phyloP scores from a whole-genome alignment of 768 basidiomycete species.

The Lepiota venenata region DNA sequence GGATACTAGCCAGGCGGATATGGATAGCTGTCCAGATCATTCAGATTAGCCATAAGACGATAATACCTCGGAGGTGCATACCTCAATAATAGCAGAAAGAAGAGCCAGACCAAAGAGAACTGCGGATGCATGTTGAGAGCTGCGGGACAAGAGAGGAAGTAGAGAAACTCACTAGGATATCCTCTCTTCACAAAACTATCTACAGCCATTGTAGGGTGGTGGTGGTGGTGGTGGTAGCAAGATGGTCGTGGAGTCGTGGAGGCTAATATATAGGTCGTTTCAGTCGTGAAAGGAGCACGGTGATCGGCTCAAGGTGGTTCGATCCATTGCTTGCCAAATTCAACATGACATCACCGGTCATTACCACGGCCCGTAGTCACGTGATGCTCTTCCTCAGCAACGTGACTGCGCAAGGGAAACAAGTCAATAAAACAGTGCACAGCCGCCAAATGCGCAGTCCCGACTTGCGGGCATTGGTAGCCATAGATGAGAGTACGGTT shows the following conservation, averaged over 20 bases:
- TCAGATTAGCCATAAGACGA: background rate
- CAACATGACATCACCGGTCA: conserved; percentile 8
- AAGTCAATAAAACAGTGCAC: no score
- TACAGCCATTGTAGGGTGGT: conserved; percentile 8
- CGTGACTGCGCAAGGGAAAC: background rate
- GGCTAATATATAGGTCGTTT: conserved; percentile 5
- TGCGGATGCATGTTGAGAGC: background rate
- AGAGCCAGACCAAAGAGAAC: conserved; percentile 4
- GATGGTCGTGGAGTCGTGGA: background rate
- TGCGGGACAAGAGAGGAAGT: background rate
- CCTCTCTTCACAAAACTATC: conserved; percentile 6
- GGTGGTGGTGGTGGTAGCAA: no score
- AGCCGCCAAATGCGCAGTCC: no score
- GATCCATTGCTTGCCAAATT: background rate
- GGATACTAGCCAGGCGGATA: conserved; percentile 70
- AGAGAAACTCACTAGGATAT: conserved; percentile 11
- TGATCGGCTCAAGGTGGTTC: background rate
- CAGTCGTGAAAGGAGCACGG: conserved; percentile 9
- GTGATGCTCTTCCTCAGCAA: no score
- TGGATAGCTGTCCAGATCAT: conserved; percentile 45
- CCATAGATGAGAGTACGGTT: no score
- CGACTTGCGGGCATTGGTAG: no score
- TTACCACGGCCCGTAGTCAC: background rate
- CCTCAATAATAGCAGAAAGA: background rate
- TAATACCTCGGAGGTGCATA: background rate